These are phyloP conservation scores for Grosmannia penicillata DNA, from an alignment of 2,329 filamentous ascomycete species.

Conservation along the genomic window DNA sequence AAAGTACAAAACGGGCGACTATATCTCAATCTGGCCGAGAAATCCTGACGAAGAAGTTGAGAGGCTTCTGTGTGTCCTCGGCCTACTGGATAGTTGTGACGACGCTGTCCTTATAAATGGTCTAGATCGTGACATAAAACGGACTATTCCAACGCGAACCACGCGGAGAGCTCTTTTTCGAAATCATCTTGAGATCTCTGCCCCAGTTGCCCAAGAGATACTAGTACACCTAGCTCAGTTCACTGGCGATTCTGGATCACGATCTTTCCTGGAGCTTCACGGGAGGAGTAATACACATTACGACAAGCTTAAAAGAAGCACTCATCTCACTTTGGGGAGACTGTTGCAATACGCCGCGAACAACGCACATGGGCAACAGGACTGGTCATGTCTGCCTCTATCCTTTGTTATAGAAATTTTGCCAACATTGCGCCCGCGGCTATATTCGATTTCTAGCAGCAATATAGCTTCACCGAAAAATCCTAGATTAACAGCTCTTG, in stretches of 20 bases:
- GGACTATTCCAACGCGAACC: neutral
- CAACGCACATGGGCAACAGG: neutral
- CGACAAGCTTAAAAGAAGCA: neutral
- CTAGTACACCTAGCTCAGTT: neutral
- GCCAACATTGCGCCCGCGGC: neutral
- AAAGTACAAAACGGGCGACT: slow-evolving; percentile 24
- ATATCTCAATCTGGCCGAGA: slow-evolving; percentile 23
- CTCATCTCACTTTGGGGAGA: neutral
- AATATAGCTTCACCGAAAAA: neutral
- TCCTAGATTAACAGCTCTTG: neutral
- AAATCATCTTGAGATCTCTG: neutral
- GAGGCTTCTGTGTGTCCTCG: neutral
- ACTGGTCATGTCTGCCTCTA: neutral
- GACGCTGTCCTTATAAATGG: neutral
- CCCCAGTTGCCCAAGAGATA: neutral
- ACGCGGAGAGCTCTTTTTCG: neutral
- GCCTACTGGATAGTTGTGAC: neutral
- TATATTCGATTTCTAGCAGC: neutral
- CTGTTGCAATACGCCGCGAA: neutral
- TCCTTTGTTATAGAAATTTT: neutral
- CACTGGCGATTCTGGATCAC: neutral
- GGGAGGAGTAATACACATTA: neutral
- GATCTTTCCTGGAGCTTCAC: neutral
- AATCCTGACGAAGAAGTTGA: slow-evolving; percentile 21
- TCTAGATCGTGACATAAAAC: neutral